Base-by-base conservation (phyloP, 164 flowering plant genomes). In the Platanus orientalis region DNA sequence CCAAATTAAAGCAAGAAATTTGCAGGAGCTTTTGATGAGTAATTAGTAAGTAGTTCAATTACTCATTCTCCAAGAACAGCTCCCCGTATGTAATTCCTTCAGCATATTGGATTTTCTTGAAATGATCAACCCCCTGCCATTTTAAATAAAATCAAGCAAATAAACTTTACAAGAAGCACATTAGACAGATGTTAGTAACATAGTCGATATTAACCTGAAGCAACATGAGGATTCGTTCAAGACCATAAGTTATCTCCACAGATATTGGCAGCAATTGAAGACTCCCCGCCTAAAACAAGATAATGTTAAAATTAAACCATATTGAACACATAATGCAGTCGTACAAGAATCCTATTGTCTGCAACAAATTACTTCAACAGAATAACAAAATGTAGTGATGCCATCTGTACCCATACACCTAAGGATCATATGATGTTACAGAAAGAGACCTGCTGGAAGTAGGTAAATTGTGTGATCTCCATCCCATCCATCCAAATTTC, bases 401-500 rank as follows among this genome's bases (percentile, higher is more conserved):
- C 21, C 40, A 47, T 36, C 21, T 5, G 23, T 27, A 7, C 2
- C 44, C 16, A 51, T 24, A 60, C 5, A 24, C 40, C 44, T 47
- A 26, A 47, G 45, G 34, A 21, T 6, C 21, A 58, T 23, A 42
- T 44, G 19, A 51, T 19, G 61, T n/a, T 50, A 51, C 17, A 42
- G 62, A 59, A 52, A 54, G 26, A 17, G 24, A 89, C 98, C 98
- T 94, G 98, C 81, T 94, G 98, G 67, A 94, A 94, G 79, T 94
- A 94, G 36, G 98, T 94, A 75, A 94, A 94, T 68, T 94, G 98
- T 57, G 98, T 90, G 65, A 94, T 87, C 83, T 94, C 98, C 97
- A 94, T 94, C 45, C 98, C 98, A 78, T 94, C 97, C 98, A 94
- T 90, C 98, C 98, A 94, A 55, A 94, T 73, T 79, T 94, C 98